Conservation (phyloP, 2,329 filamentous ascomycete genomes). For the Colletotrichum kahawae region DNA sequence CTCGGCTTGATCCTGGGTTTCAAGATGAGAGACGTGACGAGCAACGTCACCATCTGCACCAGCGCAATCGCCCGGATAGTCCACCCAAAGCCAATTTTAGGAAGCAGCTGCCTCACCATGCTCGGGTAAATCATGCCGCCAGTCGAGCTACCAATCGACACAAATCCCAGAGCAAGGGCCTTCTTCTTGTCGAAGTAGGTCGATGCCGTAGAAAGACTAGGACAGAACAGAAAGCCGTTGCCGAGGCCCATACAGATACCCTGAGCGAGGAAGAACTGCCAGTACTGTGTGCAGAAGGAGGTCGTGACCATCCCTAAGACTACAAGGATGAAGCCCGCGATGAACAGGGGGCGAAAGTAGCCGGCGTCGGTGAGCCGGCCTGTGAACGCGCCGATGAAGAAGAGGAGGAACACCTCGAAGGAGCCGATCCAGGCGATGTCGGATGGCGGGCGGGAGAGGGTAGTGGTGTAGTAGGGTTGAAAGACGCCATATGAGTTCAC, state of each 20-base stretch:
- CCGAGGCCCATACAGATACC: slow-evolving; percentile 61
- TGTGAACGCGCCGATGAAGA: slow-evolving; percentile 58
- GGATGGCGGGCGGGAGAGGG: slow-evolving; percentile 44
- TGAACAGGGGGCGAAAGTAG: slow-evolving; percentile 50
- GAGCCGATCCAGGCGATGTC: slow-evolving; percentile 61
- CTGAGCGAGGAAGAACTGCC: slow-evolving; percentile 61
- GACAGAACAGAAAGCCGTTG: slow-evolving; percentile 68
- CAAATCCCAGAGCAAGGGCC: slow-evolving; percentile 65
- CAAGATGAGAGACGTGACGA: slow-evolving; percentile 41
- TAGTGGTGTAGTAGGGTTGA: slow-evolving; percentile 54
- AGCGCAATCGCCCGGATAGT: slow-evolving; percentile 65
- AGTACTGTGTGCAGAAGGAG: slow-evolving; percentile 51
- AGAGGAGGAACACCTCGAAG: slow-evolving; percentile 58
- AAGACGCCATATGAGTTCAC: slow-evolving; percentile 63
- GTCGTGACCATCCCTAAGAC: slow-evolving; percentile 53
- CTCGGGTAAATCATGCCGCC: slow-evolving; percentile 62
- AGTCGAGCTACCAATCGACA: slow-evolving; percentile 63
- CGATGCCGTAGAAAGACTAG: slow-evolving; percentile 67
- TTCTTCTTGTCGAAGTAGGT: slow-evolving; percentile 67
- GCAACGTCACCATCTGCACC: slow-evolving; percentile 52
- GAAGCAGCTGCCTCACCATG: slow-evolving; percentile 61
- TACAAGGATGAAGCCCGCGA: slow-evolving; percentile 45
- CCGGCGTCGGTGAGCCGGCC: slow-evolving; percentile 60
- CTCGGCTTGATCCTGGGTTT: slow-evolving; percentile 47
- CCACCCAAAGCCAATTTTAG: slow-evolving; percentile 62